phyloP scores from a whole-genome alignment of 495 filamentous ascomycete species.

The Penicillium herquei region DNA sequence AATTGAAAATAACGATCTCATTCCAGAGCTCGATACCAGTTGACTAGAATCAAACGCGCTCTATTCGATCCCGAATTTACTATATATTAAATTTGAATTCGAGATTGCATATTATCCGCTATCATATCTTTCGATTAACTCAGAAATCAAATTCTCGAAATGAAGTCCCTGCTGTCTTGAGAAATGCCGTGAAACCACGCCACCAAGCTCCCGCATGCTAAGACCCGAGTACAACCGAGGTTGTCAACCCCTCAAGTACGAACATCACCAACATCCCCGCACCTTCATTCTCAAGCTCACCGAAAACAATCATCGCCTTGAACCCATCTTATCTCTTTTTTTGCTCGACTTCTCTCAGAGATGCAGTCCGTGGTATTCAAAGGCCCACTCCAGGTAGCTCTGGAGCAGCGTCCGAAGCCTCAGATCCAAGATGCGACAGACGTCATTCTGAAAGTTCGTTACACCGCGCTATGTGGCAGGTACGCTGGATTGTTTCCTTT shows the following conservation, averaged over 20 bases:
- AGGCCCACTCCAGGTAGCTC: slow-evolving; percentile 31
- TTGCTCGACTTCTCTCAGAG: not conserved
- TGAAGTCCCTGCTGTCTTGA: not conserved
- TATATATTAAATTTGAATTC: no score
- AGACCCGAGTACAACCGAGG: slow-evolving; percentile 12
- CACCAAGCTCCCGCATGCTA: not conserved
- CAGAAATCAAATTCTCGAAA: not conserved
- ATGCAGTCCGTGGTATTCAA: slow-evolving; percentile 41
- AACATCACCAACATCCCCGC: not conserved
- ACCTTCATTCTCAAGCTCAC: not conserved
- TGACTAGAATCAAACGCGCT: no score
- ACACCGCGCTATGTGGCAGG: slow-evolving; percentile 87
- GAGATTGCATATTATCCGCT: no score
- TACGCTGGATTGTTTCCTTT: slow-evolving; percentile 34
- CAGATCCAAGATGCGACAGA: slow-evolving; percentile 67
- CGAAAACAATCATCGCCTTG: not conserved
- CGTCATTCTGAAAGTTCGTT: slow-evolving; percentile 77
- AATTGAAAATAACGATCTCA: no score
- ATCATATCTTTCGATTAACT: no score
- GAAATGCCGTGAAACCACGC: not conserved
- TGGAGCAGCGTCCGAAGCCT: slow-evolving; percentile 46
- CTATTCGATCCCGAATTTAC: no score
- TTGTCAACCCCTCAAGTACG: slow-evolving; percentile 7
- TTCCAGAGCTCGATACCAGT: no score
- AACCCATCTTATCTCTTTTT: not conserved